Conservation (phyloP, 495 filamentous ascomycete genomes). For the Viridothelium virens region DNA sequence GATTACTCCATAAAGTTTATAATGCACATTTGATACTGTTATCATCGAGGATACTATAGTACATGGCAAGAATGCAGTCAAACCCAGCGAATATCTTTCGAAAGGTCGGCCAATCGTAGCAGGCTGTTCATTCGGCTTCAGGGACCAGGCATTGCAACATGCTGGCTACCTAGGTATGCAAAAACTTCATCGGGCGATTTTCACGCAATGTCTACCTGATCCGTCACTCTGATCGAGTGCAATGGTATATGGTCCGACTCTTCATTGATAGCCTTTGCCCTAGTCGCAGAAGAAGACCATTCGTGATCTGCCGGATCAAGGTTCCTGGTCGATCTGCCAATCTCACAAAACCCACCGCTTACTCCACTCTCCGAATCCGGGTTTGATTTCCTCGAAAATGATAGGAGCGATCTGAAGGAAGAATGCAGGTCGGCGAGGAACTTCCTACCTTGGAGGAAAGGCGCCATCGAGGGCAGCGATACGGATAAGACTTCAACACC, state of each 20-base stretch:
- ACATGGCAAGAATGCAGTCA: too few species aligned
- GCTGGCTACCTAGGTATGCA: too few species aligned
- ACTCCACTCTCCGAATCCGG: background rate
- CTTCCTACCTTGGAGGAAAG: background rate
- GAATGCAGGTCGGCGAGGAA: background rate
- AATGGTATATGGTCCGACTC: background rate
- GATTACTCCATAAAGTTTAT: too few species aligned
- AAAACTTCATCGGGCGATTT: too few species aligned
- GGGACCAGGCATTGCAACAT: too few species aligned
- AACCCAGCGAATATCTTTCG: too few species aligned
- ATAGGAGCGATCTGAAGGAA: background rate
- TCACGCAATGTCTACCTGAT: constrained; percentile 9
- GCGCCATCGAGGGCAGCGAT: background rate
- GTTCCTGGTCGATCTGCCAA: background rate
- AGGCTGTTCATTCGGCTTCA: too few species aligned
- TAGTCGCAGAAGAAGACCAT: background rate
- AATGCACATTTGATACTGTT: too few species aligned
- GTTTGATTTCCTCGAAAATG: background rate
- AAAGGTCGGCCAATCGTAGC: too few species aligned
- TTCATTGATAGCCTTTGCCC: background rate
- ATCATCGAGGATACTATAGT: too few species aligned
- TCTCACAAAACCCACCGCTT: background rate
- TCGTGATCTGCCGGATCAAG: background rate
- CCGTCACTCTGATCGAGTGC: background rate
- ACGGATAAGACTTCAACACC: background rate